Conservation (phyloP, 257 asterid genomes). For the Phtheirospermum japonicum region DNA sequence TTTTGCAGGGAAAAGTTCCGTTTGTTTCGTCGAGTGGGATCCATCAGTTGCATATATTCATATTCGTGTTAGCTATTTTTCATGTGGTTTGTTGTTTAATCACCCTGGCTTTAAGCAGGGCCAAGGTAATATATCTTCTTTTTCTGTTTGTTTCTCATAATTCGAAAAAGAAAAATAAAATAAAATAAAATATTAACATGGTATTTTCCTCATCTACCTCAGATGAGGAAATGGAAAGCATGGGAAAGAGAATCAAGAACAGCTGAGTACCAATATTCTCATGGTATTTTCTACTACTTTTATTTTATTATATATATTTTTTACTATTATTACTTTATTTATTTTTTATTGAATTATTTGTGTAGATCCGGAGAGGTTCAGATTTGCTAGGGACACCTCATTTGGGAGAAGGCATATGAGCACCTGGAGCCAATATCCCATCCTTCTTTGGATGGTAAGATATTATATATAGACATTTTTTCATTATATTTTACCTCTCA, state of each 20-base stretch:
- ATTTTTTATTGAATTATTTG: not conserved
- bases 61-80: conserved; percentile 54
- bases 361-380: conserved; percentile 60
- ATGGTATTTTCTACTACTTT: conserved; percentile 33
- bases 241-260: conserved; percentile 70
- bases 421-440: conserved; percentile 49
- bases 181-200: no score
- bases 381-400: conserved; percentile 60
- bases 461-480: not conserved
- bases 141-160: no score
- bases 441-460: conserved; percentile 49
- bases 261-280: conserved; percentile 47
- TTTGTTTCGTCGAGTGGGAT: conserved; percentile 51
- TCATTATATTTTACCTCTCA: not conserved
- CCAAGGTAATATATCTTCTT: conserved; percentile 35
- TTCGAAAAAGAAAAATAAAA: no score
- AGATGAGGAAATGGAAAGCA: conserved; percentile 72
- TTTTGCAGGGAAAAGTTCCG: conserved; percentile 54
- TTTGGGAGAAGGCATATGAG: conserved; percentile 60
- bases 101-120: conserved; percentile 50
- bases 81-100: conserved; percentile 49
- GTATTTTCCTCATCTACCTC: not conserved
- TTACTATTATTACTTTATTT: no score
- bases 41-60: conserved; percentile 63
- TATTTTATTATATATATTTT: not conserved